Percentiles rank a stretch among this genome's conserved stretches.
phyloP scores from a whole-genome alignment of 2,329 filamentous ascomycete genomes.

The Uncinocarpus reesii region DNA sequence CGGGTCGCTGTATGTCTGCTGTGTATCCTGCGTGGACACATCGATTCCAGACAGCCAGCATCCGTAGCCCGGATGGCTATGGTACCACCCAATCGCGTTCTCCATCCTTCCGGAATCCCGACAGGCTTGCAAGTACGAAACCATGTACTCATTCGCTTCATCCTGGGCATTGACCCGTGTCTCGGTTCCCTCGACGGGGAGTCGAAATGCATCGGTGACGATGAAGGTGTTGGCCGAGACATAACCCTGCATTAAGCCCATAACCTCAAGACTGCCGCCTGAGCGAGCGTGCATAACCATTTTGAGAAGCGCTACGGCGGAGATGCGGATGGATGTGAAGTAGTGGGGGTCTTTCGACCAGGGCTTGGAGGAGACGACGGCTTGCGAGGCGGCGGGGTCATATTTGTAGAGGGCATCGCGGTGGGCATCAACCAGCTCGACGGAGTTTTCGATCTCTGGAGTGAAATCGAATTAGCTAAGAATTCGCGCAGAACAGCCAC shows the following conservation, averaged over 20 bases:
- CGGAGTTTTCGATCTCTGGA: constrained; percentile 75
- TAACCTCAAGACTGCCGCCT: constrained; percentile 82
- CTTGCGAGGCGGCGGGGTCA: constrained; percentile 57
- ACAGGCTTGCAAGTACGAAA: constrained; percentile 67
- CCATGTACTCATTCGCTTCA: constrained; percentile 95
- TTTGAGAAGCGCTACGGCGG: constrained; percentile 85
- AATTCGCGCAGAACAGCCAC: too few relatives aligned
- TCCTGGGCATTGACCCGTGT: constrained; percentile 92
- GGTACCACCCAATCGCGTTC: constrained; percentile 96
- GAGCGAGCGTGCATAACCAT: constrained; percentile 99
- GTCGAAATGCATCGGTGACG: constrained; percentile 83
- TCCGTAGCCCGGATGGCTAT: constrained; percentile 92
- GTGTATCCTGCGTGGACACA: constrained; percentile 73
- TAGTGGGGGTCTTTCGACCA: constrained; percentile 73
- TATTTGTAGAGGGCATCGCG: constrained; percentile 90
- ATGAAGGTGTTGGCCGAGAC: constrained; percentile 73
- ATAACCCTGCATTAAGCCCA: constrained; percentile 97
- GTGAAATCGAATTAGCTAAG: constrained; percentile 10
- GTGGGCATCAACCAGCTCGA: constrained; percentile 71
- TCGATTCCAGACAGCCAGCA: constrained; percentile 98
- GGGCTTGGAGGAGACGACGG: constrained; percentile 53
- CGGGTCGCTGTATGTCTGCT: constrained; percentile 78
- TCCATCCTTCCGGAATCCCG: constrained; percentile 69
- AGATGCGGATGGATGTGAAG: constrained; percentile 90
- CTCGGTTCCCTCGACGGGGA: constrained; percentile 97